Evolutionary conservation across 2,329 filamentous ascomycete species (phyloP).

Genomic region (Emericellopsis atlantica): DNA sequence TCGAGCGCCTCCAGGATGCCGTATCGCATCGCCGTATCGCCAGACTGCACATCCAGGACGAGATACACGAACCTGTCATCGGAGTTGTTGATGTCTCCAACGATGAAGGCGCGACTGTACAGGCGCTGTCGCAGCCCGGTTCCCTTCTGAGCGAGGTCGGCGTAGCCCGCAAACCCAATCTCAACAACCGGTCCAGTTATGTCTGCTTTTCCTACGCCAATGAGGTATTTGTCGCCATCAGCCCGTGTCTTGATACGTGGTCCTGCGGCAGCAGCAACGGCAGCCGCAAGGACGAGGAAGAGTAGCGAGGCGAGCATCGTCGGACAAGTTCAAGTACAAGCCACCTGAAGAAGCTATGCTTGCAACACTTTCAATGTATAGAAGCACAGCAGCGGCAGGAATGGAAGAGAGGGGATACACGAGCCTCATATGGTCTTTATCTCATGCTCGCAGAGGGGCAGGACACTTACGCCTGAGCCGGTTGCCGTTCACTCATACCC

Average conservation of each 20-base stretch:
- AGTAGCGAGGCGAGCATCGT: too few species aligned
- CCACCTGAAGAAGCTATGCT: too few species aligned
- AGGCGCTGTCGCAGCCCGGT: constrained; percentile 77
- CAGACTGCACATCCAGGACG: constrained; percentile 75
- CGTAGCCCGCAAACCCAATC: constrained; percentile 86
- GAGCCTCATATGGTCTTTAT: too few species aligned
- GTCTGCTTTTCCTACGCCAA: constrained; percentile 45
- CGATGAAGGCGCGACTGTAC: constrained; percentile 81
- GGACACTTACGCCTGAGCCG: too few species aligned
- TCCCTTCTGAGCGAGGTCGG: constrained; percentile 70
- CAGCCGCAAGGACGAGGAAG: not conserved
- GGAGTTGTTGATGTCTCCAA: constrained; percentile 54
- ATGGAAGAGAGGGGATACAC: too few species aligned
- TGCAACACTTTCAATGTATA: too few species aligned
- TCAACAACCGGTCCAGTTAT: constrained; percentile 71
- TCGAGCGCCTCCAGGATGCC: constrained; percentile 71
- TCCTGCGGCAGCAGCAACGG: not conserved
- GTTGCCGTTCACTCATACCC: too few species aligned
- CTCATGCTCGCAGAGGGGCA: too few species aligned
- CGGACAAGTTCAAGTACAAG: too few species aligned
- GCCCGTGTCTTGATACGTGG: not conserved
- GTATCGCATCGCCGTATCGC: constrained; percentile 77
- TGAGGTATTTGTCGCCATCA: constrained; percentile 26
- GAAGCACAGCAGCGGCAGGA: too few species aligned
- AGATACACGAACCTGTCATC: constrained; percentile 73